phyloP scores from a whole-genome alignment of 164 flowering plant genomes.

The Litsea cubeba region DNA sequence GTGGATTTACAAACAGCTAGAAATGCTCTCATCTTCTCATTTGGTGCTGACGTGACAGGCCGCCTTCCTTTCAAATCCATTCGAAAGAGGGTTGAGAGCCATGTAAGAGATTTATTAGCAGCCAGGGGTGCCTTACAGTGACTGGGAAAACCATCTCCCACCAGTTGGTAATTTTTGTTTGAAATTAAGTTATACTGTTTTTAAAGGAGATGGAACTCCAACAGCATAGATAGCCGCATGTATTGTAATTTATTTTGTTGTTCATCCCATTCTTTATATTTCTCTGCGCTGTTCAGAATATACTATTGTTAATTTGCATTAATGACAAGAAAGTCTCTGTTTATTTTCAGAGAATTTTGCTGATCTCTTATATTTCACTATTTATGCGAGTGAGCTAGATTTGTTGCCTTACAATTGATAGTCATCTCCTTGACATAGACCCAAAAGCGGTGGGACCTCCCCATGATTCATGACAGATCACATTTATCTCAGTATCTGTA shows the following conservation, averaged over 20 bases:
- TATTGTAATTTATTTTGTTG: not conserved
- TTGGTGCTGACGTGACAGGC: constrained; percentile 75
- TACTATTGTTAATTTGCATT: not conserved
- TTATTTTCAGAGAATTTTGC: not conserved
- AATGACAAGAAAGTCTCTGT: not conserved
- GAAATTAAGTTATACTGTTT: not conserved
- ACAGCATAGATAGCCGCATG: not conserved
- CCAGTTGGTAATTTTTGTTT: not conserved
- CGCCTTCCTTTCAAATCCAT: constrained; percentile 41
- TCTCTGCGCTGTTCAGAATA: not conserved
- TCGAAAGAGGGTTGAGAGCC: constrained; percentile 43
- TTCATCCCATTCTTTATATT: not conserved
- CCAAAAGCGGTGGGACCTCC: too few relatives aligned
- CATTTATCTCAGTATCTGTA: too few relatives aligned
- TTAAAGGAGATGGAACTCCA: not conserved
- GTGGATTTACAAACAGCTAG: constrained; percentile 62
- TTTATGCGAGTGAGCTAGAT: not conserved
- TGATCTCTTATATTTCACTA: too few relatives aligned
- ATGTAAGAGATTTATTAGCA: constrained; percentile 46
- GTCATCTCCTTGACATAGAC: too few relatives aligned
- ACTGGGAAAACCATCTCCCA: not conserved
- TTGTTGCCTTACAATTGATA: too few relatives aligned
- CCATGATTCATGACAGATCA: too few relatives aligned
- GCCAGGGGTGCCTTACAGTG: constrained; percentile 17
- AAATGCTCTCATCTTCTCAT: constrained; percentile 73